These are phyloP conservation scores for Ophiorrhiza pumila DNA, from an alignment of 257 asterid genomes.

Conservation along the genomic window DNA sequence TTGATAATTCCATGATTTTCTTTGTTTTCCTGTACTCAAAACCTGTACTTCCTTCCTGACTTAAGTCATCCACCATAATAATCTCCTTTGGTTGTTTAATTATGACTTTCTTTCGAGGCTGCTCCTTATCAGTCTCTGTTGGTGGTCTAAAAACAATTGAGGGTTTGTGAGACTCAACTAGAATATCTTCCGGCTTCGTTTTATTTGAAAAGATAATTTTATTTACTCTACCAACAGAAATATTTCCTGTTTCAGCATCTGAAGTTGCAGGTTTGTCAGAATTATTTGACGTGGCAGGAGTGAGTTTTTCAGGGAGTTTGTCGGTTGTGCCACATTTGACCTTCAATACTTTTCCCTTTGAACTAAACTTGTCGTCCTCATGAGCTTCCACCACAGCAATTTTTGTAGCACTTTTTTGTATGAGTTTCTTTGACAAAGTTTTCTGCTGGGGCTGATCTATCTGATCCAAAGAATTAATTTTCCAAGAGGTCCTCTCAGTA, in stretches of 20 bases:
- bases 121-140: conserved; percentile 63
- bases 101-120: conserved; percentile 69
- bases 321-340: conserved; percentile 80
- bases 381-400: conserved; percentile 49
- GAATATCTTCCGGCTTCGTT: conserved; percentile 58
- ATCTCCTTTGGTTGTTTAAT: conserved; percentile 79
- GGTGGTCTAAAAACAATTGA: conserved; percentile 79
- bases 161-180: conserved; percentile 60
- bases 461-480: conserved; percentile 50
- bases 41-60: conserved; percentile 87
- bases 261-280: conserved; percentile 65
- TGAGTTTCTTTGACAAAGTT: conserved; percentile 49
- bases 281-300: conserved; percentile 69
- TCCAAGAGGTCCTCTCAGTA: conserved; percentile 50
- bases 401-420: conserved; percentile 55
- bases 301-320: conserved; percentile 61
- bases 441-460: conserved; percentile 61
- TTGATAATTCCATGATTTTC: conserved; percentile 69
- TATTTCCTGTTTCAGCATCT: conserved; percentile 67
- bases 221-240: conserved; percentile 58
- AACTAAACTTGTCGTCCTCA: conserved; percentile 71
- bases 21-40: conserved; percentile 72
- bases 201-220: conserved; percentile 78
- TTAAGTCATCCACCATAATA: conserved; percentile 56
- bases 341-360: conserved; percentile 78